A percentile compares a stretch with the other conserved stretches of the same genome.
Conservation (phyloP, 176 grass and related monocot species). For the Eremochloa ophiuroides region DNA sequence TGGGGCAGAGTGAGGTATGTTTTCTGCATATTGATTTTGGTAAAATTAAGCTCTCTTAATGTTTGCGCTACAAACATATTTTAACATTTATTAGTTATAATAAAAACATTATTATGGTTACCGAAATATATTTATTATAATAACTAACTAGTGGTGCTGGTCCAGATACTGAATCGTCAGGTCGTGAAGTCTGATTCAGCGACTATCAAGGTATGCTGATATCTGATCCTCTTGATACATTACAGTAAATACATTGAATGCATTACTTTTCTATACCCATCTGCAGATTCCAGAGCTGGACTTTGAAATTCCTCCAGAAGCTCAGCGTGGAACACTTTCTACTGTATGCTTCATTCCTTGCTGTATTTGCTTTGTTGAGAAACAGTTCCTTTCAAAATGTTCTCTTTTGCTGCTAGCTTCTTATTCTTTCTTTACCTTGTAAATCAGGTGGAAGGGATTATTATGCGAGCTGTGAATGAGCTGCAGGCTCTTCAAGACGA, state of each 20-base stretch:
- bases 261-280: slow-evolving; percentile 1
- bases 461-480: slow-evolving; percentile 70
- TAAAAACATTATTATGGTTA: background rate
- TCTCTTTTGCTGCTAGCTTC: background rate
- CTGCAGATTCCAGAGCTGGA: slow-evolving; percentile 85
- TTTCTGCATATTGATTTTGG: background rate
- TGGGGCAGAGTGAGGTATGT: slow-evolving; percentile 52
- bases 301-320: slow-evolving; percentile 94
- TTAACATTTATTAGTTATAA: background rate
- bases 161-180: slow-evolving; percentile 86
- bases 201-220: slow-evolving; percentile 71
- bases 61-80: background rate
- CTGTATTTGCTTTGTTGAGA: background rate
- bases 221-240: background rate
- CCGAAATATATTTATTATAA: background rate
- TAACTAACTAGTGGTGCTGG: slow-evolving; percentile 22
- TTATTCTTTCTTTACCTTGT: background rate
- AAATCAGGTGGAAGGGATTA: slow-evolving; percentile 82
- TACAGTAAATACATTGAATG: background rate
- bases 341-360: slow-evolving; percentile 48
- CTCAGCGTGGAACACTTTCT: slow-evolving; percentile 84
- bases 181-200: slow-evolving; percentile 98
- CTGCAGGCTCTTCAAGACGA: slow-evolving; percentile 79
- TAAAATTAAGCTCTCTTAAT: background rate
- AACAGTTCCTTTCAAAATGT: background rate